Conservation (phyloP, 495 filamentous ascomycete species). For the Hyaloscypha bicolor region DNA sequence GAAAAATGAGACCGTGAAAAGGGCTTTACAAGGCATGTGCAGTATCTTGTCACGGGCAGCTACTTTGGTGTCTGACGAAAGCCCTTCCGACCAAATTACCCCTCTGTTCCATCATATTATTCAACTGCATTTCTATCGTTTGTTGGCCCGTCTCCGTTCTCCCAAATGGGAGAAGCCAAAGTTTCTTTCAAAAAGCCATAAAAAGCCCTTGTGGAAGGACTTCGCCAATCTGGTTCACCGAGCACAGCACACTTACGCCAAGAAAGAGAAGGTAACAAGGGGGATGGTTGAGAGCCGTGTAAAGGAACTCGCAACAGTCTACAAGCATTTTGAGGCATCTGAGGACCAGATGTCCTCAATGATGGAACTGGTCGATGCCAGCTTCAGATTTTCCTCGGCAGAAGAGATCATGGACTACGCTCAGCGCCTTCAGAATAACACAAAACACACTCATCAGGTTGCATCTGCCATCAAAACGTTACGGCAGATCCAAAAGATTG, state of each 20-base stretch:
- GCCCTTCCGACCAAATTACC: background rate
- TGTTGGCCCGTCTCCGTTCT: constrained; percentile 18
- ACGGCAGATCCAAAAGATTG: constrained; percentile 21
- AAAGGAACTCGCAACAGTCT: background rate
- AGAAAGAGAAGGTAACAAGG: constrained; percentile 11
- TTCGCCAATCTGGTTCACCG: constrained; percentile 17
- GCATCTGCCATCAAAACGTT: constrained; percentile 18
- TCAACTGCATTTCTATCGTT: constrained; percentile 11
- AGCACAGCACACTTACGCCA: constrained; percentile 13
- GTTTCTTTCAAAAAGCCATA: constrained; percentile 23
- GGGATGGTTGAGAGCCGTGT: background rate
- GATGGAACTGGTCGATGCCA: constrained; percentile 9
- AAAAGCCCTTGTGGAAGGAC: constrained; percentile 22
- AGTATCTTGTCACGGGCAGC: background rate
- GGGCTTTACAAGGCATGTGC: background rate
- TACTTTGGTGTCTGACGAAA: background rate
- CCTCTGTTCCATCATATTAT: constrained; percentile 5
- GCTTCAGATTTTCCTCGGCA: constrained; percentile 2
- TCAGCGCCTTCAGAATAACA: constrained; percentile 14
- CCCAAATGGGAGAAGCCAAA: constrained; percentile 20
- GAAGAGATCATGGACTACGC: constrained; percentile 9
- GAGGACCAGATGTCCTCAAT: background rate
- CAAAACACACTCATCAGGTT: constrained; percentile 10
- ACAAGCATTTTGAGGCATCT: constrained; percentile 10
- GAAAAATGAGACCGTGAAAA: constrained; percentile 4